Evolutionary conservation across 2,329 filamentous ascomycete genomes (phyloP), one percentile per base, ranked within the genome.

Genomic region (Aureobasidium sp.): DNA sequence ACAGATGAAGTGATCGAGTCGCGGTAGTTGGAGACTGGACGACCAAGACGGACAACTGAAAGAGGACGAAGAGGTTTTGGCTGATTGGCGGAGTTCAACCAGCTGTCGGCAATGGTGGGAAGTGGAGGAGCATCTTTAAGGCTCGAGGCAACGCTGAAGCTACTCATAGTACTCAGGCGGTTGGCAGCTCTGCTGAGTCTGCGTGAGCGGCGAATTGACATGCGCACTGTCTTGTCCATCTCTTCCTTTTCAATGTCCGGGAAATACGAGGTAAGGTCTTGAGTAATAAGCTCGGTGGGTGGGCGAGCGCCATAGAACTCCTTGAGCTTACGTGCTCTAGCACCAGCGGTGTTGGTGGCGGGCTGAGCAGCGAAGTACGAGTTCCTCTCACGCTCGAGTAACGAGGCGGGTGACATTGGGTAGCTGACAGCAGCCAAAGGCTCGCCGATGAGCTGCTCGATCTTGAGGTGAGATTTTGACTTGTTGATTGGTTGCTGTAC

Each of bases 201-300:
- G 59, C 90, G 90, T 44, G 93, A 97, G 67, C 94, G 85, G 67
- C 93, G 85, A 74, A 97, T 88, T 0, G 93, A 97, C 75, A 97
- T 84, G 53, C 94, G 89, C 65, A 96, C 92, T 0, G 94, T 97
- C 68, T 91, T 89, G 74, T 97, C 94, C 71, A 99, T 97, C 68
- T 96, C 91, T 72, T 96, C 92, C 61, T 90, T 87, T 54, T 92
- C 86, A 69, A 97, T 93, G 70, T 96, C 91, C 0, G 94, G 94
- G 81, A 99, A 99, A 79, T 97, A 99, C 0, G 92, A 96, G 1
- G 91, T 94, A 63, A 99, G 79, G 72, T 99, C 94, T 27, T 94
- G 96, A 30, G 93, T 93, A 71, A 99, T 99, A 72, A 99, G 84
- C 78, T 99, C 94, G 77, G 93, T 97, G 1, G 94, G 94, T 21